These are phyloP conservation scores for Penstemon barbatus DNA, from an alignment of 257 asterid genomes.

Conservation along the genomic window DNA sequence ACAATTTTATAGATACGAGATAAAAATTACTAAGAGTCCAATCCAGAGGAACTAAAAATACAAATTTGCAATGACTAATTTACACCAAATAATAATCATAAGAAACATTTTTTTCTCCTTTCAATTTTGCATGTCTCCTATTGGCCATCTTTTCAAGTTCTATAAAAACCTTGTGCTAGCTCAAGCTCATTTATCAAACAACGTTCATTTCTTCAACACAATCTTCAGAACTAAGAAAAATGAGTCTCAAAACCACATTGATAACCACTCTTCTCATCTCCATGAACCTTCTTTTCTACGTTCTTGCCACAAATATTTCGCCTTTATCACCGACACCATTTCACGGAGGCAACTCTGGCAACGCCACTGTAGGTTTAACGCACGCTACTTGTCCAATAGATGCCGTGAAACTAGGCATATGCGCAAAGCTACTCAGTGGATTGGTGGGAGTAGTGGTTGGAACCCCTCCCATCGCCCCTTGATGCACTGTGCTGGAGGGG, in stretches of 20 bases:
- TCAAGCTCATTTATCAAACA: too few species aligned
- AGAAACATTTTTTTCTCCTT: too few species aligned
- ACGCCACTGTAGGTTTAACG: background rate
- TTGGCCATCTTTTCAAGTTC: too few species aligned
- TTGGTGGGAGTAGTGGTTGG: constrained; percentile 29
- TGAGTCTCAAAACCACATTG: constrained; percentile 24
- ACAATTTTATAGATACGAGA: too few species aligned
- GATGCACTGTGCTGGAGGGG: constrained; percentile 34
- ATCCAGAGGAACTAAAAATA: too few species aligned
- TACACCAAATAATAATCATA: too few species aligned
- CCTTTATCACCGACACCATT: background rate
- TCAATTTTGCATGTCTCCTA: too few species aligned
- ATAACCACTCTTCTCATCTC: constrained; percentile 19
- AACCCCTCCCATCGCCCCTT: constrained; percentile 30
- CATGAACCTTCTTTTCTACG: constrained; percentile 29
- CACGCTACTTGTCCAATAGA: constrained; percentile 28
- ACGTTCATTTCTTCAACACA: too few species aligned
- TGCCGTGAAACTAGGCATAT: constrained; percentile 34
- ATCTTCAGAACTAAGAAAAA: background rate
- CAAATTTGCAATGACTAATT: too few species aligned
- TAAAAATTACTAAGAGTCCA: too few species aligned
- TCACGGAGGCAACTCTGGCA: too few species aligned
- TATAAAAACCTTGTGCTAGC: too few species aligned
- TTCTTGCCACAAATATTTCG: constrained; percentile 12
- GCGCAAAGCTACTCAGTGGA: constrained; percentile 34